Evolutionary conservation across 2,329 filamentous ascomycete species (phyloP).

Genomic region (Ophiosphaerella narmari): DNA sequence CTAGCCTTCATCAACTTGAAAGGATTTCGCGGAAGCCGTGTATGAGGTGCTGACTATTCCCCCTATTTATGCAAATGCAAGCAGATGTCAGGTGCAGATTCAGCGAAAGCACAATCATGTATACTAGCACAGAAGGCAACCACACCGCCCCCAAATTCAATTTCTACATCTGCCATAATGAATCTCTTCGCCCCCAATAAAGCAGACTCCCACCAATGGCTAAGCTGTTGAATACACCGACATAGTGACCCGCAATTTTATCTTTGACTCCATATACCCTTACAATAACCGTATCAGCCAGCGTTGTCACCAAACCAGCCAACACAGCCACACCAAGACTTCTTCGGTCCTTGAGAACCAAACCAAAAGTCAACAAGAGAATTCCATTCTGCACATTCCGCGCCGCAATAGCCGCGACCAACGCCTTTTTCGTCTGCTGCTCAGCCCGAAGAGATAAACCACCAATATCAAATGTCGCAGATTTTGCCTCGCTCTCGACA

Average conservation of each 20-base stretch:
- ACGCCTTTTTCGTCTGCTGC: slow-evolving; percentile 24
- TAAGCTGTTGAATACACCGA: slow-evolving; percentile 30
- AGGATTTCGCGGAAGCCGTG: too few species aligned
- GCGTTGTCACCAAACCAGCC: slow-evolving; percentile 25
- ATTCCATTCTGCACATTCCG: slow-evolving; percentile 30
- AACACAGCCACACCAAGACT: slow-evolving; percentile 26
- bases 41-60: too few species aligned
- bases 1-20: too few species aligned
- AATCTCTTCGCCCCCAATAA: slow-evolving; percentile 26
- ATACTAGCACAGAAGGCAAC: too few species aligned
- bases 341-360: slow-evolving; percentile 24
- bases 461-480: background rate
- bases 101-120: too few species aligned
- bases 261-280: slow-evolving; percentile 24
- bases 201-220: slow-evolving; percentile 27
- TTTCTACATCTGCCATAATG: slow-evolving; percentile 15
- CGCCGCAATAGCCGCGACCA: slow-evolving; percentile 29
- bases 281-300: slow-evolving; percentile 29
- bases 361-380: slow-evolving; percentile 21
- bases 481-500: background rate
- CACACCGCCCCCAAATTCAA: too few species aligned
- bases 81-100: too few species aligned
- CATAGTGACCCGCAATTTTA: slow-evolving; percentile 25
- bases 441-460: slow-evolving; percentile 9
- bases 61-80: too few species aligned